Evolutionary conservation across 2,329 filamentous ascomycete species (phyloP).

Genomic region (Pyrenophora graminea): DNA sequence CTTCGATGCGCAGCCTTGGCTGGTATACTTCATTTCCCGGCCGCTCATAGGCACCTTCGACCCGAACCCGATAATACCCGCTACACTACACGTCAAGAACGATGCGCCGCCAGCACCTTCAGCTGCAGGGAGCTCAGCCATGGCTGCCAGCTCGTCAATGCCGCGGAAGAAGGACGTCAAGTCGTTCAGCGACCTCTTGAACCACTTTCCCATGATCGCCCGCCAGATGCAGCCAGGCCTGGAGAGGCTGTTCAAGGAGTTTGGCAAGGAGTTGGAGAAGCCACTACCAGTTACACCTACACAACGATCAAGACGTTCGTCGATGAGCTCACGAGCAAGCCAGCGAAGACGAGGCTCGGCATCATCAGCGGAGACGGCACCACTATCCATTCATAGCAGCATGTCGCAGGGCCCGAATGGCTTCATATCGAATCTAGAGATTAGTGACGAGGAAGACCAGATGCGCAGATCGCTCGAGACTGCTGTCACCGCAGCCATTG

Average conservation of each 20-base stretch:
- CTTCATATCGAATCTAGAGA: conserved; percentile 57
- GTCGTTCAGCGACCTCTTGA: conserved; percentile 85
- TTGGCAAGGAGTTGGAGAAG: conserved; percentile 81
- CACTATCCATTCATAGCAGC: conserved; percentile 45
- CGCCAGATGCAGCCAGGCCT: conserved; percentile 93
- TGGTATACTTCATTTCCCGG: conserved; percentile 92
- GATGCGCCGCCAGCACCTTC: conserved; percentile 13
- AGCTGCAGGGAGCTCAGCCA: conserved; percentile 23
- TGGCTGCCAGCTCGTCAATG: conserved; percentile 45
- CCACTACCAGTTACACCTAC: conserved; percentile 76
- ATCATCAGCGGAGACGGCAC: conserved; percentile 43
- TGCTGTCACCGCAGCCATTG: conserved; percentile 89
- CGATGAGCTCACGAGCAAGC: conserved; percentile 38
- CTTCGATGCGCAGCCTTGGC: conserved; percentile 90
- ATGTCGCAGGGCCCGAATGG: conserved; percentile 44
- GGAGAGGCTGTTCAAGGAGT: conserved; percentile 87
- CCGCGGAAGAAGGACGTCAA: conserved; percentile 87
- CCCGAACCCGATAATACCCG: conserved; percentile 71
- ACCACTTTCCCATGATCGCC: conserved; percentile 92
- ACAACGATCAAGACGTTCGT: conserved; percentile 39
- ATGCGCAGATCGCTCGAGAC: conserved; percentile 90
- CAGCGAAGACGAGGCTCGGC: conserved; percentile 42
- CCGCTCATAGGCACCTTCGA: conserved; percentile 86
- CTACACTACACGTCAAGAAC: conserved; percentile 45
- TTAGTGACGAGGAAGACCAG: conserved; percentile 87